A percentile compares a stretch with the other conserved stretches of the same genome.
Conservation (phyloP, 1,284 basidiomycete species). For the Blastosporella zonata region DNA sequence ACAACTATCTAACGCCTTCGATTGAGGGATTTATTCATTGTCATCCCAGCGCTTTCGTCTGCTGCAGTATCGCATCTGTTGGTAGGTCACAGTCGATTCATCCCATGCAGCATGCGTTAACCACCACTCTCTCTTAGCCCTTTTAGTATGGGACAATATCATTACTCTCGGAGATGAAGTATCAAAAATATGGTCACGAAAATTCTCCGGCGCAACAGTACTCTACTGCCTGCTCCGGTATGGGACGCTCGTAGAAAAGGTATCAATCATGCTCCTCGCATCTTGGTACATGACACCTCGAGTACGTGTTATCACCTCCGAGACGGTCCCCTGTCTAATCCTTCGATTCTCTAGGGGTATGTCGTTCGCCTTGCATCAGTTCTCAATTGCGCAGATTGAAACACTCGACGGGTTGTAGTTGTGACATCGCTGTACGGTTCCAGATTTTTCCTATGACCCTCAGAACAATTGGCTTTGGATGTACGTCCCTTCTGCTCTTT, state of each 20-base stretch:
- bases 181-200: conserved; percentile 22
- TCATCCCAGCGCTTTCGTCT: conserved; percentile 8
- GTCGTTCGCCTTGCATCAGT: neutral
- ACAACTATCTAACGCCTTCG: neutral
- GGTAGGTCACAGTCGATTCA: neutral
- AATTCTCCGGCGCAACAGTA: conserved; percentile 25
- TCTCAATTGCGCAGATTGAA: neutral
- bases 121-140: conserved; percentile 1
- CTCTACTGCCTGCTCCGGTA: conserved; percentile 26
- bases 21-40: neutral
- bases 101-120: neutral
- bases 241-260: conserved; percentile 28
- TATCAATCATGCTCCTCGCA: conserved; percentile 21
- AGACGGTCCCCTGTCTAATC: neutral
- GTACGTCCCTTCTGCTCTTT: conserved; percentile 2
- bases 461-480: conserved; percentile 11
- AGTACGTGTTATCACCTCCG: neutral
- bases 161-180: conserved; percentile 17
- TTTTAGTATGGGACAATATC: conserved; percentile 12
- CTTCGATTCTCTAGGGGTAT: conserved; percentile 5
- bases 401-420: conserved; percentile 1
- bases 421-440: conserved; percentile 9
- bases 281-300: conserved; percentile 15
- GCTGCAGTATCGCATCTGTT: conserved; percentile 15
- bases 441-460: conserved; percentile 15